phyloP scores from a whole-genome alignment of 208 protist species.

The Trypanosomatidae sp. region DNA sequence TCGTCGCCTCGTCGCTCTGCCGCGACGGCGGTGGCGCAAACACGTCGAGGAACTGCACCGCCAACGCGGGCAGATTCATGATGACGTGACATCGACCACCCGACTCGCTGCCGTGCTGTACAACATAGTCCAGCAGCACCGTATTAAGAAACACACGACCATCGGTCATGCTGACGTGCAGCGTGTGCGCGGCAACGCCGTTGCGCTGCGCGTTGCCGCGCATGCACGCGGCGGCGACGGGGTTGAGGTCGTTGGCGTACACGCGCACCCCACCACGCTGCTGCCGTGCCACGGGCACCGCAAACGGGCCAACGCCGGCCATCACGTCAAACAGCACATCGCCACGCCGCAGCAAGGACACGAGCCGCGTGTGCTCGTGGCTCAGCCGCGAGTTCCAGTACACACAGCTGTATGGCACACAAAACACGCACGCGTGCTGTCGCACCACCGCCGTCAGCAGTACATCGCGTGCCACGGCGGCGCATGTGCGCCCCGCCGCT shows the following conservation, averaged over 20 bases:
- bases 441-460: conserved; percentile 63
- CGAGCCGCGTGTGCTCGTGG: conserved; percentile 90
- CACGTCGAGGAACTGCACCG: conserved; percentile 92
- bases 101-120: background rate
- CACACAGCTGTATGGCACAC: conserved; percentile 93
- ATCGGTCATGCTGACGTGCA: conserved; percentile 89
- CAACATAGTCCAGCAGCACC: conserved; percentile 31
- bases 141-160: conserved; percentile 90
- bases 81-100: conserved; percentile 78
- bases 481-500: background rate
- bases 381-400: conserved; percentile 97
- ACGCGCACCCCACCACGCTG: conserved; percentile 74
- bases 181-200: conserved; percentile 22
- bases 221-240: conserved; percentile 84
- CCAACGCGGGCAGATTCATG: conserved; percentile 97
- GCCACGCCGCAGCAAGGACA: conserved; percentile 47
- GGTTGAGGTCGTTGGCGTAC: conserved; percentile 97
- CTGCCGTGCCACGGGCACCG: conserved; percentile 86
- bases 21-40: conserved; percentile 50
- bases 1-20: too few species aligned
- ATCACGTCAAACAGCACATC: conserved; percentile 92
- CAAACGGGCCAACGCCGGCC: conserved; percentile 97
- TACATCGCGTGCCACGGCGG: conserved; percentile 11
- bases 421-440: conserved; percentile 90
- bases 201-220: conserved; percentile 86